phyloP scores from a whole-genome alignment of 2,329 filamentous ascomycete genomes.

The Hypoxylon sp. region DNA sequence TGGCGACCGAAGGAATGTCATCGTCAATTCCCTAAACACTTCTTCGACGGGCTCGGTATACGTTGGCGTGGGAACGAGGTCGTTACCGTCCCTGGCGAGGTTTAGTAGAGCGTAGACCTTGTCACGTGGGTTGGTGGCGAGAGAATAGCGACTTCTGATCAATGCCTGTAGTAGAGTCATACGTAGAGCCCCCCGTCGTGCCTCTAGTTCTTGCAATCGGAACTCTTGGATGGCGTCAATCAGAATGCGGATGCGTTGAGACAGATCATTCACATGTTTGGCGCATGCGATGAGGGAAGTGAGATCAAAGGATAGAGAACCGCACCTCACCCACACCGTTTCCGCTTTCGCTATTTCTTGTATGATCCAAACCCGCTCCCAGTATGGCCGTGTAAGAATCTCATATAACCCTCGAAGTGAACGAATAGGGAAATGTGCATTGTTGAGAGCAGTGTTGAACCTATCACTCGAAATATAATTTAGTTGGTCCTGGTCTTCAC shows the following conservation, averaged over 20 bases:
- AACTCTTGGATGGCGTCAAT: constrained; percentile 23
- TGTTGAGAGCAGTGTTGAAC: constrained; percentile 5
- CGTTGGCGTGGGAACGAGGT: constrained; percentile 26
- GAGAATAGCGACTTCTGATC: constrained; percentile 25
- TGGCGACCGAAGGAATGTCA: constrained; percentile 17
- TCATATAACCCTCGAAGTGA: constrained; percentile 24
- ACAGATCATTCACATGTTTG: constrained; percentile 13
- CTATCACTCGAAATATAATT: background rate
- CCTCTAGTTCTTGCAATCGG: constrained; percentile 17
- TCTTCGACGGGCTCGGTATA: constrained; percentile 17
- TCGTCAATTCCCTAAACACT: constrained; percentile 20
- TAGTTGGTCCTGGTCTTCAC: background rate
- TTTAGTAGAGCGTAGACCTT: constrained; percentile 28
- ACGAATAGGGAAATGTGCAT: background rate
- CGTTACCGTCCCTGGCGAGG: constrained; percentile 22
- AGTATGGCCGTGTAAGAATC: constrained; percentile 22
- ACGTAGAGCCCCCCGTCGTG: constrained; percentile 20
- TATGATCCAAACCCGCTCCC: constrained; percentile 35
- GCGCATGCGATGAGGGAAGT: constrained; percentile 16
- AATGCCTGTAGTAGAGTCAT: constrained; percentile 25
- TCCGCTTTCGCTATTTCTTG: constrained; percentile 26
- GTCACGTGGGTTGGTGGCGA: constrained; percentile 26
- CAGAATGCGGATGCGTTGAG: constrained; percentile 17
- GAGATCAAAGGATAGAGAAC: constrained; percentile 15
- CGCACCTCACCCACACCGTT: constrained; percentile 18